Evolutionary conservation across 257 asterid genomes (phyloP).

Genomic region (Capsicum rhomboideum): DNA sequence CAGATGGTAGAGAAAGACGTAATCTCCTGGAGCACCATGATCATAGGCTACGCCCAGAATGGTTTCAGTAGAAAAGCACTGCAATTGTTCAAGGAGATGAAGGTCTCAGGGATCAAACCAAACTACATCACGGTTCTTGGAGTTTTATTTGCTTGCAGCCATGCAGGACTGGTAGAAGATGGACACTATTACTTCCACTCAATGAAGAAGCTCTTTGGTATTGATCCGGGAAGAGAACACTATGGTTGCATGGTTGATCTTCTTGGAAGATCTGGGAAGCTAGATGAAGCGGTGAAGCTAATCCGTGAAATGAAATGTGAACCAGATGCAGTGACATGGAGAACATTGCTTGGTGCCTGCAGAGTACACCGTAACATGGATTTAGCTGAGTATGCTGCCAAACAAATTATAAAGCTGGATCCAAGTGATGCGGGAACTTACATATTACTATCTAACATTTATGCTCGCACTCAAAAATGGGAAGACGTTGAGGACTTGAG

Average conservation of each 20-base stretch:
- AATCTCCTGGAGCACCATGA: conserved; percentile 95
- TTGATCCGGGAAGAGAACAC: conserved; percentile 82
- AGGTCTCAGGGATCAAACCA: conserved; percentile 44
- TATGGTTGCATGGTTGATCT: conserved; percentile 93
- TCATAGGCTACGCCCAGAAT: conserved; percentile 86
- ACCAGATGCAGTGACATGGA: conserved; percentile 83
- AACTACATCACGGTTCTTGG: conserved; percentile 69
- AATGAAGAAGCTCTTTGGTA: conserved; percentile 58
- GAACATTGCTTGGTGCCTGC: conserved; percentile 86
- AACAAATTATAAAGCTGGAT: conserved; percentile 59
- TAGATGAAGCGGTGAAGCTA: conserved; percentile 62
- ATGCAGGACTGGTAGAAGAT: conserved; percentile 71
- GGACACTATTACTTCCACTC: conserved; percentile 54
- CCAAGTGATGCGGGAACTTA: conserved; percentile 73
- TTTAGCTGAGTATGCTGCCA: conserved; percentile 78
- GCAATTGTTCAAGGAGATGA: conserved; percentile 60
- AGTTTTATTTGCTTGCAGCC: conserved; percentile 88
- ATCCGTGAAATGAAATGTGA: conserved; percentile 60
- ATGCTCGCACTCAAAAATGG: conserved; percentile 73
- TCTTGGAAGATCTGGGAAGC: conserved; percentile 81
- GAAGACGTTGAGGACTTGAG: conserved; percentile 55
- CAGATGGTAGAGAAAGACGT: conserved; percentile 69
- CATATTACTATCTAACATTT: conserved; percentile 66
- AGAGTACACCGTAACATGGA: conserved; percentile 70
- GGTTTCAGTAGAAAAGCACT: conserved; percentile 76